phyloP scores from a whole-genome alignment of 768 basidiomycete species.

The Lactarius sp. region DNA sequence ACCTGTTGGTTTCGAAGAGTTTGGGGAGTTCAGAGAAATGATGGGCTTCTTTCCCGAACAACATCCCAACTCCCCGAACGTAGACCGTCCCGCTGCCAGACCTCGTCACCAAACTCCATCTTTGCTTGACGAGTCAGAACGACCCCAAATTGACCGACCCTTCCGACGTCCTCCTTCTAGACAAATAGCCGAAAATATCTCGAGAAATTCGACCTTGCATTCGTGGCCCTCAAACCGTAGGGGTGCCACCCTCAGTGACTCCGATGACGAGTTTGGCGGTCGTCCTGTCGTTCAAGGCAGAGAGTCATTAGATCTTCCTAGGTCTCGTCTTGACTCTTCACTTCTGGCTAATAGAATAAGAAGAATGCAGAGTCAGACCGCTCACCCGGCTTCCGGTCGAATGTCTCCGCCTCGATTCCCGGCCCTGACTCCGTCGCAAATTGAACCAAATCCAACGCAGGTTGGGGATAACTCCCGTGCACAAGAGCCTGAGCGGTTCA shows the following conservation, averaged over 20 bases:
- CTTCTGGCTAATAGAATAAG: conserved; percentile 15
- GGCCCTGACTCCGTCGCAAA: background rate
- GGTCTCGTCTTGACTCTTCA: conserved; percentile 14
- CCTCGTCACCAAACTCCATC: conserved; percentile 14
- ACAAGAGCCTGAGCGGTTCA: conserved; percentile 13
- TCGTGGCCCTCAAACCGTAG: conserved; percentile 9
- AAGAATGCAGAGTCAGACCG: conserved; percentile 8
- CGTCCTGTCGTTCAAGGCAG: conserved; percentile 9
- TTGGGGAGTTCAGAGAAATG: conserved; percentile 19
- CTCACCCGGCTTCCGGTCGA: background rate
- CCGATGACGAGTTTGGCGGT: conserved; percentile 18
- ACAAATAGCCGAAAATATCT: conserved; percentile 3
- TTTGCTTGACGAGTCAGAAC: conserved; percentile 6
- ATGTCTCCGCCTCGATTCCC: conserved; percentile 12
- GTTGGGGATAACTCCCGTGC: background rate
- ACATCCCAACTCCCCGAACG: conserved; percentile 4
- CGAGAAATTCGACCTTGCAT: conserved; percentile 8
- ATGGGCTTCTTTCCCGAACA: conserved; percentile 13
- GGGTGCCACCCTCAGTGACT: background rate
- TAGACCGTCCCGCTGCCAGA: conserved; percentile 6
- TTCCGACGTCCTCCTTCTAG: conserved; percentile 8
- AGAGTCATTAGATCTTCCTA: conserved; percentile 13
- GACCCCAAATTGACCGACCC: background rate
- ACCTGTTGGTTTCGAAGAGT: conserved; percentile 12
- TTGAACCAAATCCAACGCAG: conserved; percentile 5